phyloP scores from a whole-genome alignment of 352 stramenopile genomes.

The Pythium pyrilobum region DNA sequence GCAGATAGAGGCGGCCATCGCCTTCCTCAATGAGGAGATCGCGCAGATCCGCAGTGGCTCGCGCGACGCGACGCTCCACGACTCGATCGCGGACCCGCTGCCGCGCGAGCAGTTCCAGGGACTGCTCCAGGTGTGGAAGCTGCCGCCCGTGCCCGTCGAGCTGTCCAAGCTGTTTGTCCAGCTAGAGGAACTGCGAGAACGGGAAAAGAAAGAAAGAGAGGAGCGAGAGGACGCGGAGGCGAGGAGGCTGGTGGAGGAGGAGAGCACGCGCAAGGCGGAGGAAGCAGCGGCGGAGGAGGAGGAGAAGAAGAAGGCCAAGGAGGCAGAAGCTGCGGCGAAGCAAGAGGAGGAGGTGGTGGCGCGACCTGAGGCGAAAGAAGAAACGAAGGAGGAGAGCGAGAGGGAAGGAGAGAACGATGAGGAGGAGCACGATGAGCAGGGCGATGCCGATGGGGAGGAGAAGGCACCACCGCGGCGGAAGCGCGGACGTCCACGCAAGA shows the following conservation, averaged over 20 bases:
- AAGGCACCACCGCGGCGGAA: background rate
- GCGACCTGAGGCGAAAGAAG: background rate
- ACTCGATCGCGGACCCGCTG: conserved; percentile 37
- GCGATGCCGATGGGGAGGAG: conserved; percentile 1
- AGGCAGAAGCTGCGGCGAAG: background rate
- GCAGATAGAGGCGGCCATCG: conserved; percentile 51
- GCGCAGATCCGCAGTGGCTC: conserved; percentile 31
- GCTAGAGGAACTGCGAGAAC: conserved; percentile 28
- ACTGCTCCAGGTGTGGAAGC: conserved; percentile 44
- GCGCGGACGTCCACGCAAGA: background rate
- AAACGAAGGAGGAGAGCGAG: background rate
- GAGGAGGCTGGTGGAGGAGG: background rate
- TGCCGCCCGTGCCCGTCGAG: conserved; percentile 25
- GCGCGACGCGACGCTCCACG: conserved; percentile 30
- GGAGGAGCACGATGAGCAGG: background rate
- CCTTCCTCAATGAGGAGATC: conserved; percentile 50
- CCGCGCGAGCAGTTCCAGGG: conserved; percentile 38
- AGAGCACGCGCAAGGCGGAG: background rate
- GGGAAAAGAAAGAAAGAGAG: conserved; percentile 9
- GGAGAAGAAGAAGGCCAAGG: conserved; percentile 1
- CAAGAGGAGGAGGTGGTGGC: background rate
- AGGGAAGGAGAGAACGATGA: conserved; percentile 8
- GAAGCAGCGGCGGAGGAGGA: background rate
- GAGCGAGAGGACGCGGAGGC: conserved; percentile 1
- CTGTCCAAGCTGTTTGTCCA: conserved; percentile 38